phyloP scores from a whole-genome alignment of 106 monocot species.

The Allium fistulosum region DNA sequence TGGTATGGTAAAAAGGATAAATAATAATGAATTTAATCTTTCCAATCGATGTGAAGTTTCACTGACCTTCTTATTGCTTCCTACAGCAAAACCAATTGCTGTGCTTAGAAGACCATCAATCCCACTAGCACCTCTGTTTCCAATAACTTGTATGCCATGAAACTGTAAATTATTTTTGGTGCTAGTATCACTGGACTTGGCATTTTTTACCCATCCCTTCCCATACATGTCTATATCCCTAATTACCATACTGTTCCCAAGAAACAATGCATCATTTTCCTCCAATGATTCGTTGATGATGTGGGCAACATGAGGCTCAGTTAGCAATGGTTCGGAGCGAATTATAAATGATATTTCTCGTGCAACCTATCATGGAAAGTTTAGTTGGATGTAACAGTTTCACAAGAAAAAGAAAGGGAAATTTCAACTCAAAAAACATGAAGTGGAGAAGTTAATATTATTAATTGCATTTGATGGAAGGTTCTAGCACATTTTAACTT shows the following conservation, averaged over 20 bases:
- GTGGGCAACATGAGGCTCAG: conserved; percentile 88
- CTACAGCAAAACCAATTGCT: conserved; percentile 77
- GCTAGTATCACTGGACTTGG: conserved; percentile 4
- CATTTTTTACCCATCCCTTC: conserved; percentile 29
- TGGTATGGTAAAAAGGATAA: conserved; percentile 7
- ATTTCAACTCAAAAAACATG: background rate
- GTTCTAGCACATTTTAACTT: too few relatives aligned
- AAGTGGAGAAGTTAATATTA: background rate
- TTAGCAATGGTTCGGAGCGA: conserved; percentile 45
- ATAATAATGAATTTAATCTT: background rate
- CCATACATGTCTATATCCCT: conserved; percentile 90
- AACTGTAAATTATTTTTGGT: conserved; percentile 19
- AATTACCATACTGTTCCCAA: conserved; percentile 97
- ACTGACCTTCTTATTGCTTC: conserved; percentile 66
- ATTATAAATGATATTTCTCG: conserved; percentile 66
- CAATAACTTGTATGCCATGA: conserved; percentile 54
- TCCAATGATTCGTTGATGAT: conserved; percentile 36
- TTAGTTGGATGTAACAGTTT: background rate
- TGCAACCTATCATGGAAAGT: conserved; percentile 39
- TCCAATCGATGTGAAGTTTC: background rate
- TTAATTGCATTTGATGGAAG: background rate
- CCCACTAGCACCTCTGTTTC: conserved; percentile 93
- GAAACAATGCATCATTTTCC: conserved; percentile 53
- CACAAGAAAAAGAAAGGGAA: background rate
- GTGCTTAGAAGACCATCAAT: conserved; percentile 96